Base-by-base conservation (phyloP, 352 stramenopile species). In the Phytophthora tubulina region DNA sequence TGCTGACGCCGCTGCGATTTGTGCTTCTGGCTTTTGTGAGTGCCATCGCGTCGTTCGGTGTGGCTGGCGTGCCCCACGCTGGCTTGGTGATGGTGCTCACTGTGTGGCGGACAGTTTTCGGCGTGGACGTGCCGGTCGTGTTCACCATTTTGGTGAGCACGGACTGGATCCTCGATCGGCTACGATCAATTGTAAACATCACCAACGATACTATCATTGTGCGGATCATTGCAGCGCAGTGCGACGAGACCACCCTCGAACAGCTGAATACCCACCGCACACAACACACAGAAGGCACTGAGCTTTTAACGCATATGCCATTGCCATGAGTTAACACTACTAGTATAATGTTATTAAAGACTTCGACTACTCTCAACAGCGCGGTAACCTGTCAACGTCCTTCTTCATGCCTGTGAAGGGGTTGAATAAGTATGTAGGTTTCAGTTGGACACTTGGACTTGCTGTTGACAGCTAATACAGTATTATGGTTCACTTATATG, bases 121-220 rank as follows among this genome's bases (percentile, higher is more conserved):
- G 76, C 6, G 57, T 79, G 7, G 72, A 88, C 11, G 51, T 94
- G 42, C 88, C 86, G 1, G 66, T 81, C 11, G 81, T 82, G 9
- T 94, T 96, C 60, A 83, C 81, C 9, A 79, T 92, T 58, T 49
- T 94, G 13, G 85, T 94, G 51, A 89, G 84, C 30, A 79, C 67
- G 4, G 85, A 94, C 63, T 93, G 86, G 81, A 80, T 94, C 58
- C 55, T 94, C 42, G 84, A 94, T 68, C 85, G 86, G 30, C 86
- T 91, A 67, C 81, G 84, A 4, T 85, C 86, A 27, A 70, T 93
- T 30, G 81, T 92, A 66, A 95, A 94, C 68, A 88, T 95, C 72
- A 92, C 85, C n/a, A 93, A 91, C 71, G 86, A 94, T 73, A 90
- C 85, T 11, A 91, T 93, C 65, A 76, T 94, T 33, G 82, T 81